These are phyloP conservation scores for Triticum dicoccoides DNA, from an alignment of 176 grass and related monocot species.

Conservation along the genomic window DNA sequence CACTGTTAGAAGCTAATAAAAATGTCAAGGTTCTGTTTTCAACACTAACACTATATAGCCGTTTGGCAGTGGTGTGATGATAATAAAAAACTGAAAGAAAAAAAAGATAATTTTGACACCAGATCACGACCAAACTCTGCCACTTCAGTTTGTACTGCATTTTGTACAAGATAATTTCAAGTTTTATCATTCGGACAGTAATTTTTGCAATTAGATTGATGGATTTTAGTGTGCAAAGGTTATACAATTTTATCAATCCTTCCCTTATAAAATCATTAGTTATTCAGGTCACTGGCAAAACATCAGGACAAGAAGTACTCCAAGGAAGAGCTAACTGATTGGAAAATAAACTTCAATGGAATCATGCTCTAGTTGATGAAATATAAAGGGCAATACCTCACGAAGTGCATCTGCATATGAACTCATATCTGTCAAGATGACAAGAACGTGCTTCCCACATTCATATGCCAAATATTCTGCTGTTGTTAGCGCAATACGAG, in stretches of 20 bases:
- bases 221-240: not conserved
- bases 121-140: not conserved
- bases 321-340: not conserved
- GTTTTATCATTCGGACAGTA: not conserved
- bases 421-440: slow-evolving; percentile 99
- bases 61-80: not conserved
- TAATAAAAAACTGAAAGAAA: not conserved
- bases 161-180: not conserved
- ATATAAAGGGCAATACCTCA: slow-evolving; percentile 62
- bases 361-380: not conserved
- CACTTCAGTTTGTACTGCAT: slow-evolving; percentile 23
- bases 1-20: not conserved
- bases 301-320: not conserved
- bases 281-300: not conserved
- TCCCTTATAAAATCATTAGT: not conserved
- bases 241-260: not conserved
- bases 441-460: slow-evolving; percentile 97
- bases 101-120: not conserved
- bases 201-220: not conserved
- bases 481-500: slow-evolving; percentile 95
- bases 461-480: slow-evolving; percentile 99
- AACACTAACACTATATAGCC: not conserved
- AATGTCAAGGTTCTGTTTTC: not conserved
- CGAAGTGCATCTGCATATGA: slow-evolving; percentile 99
- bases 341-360: not conserved